Conservation (phyloP, 805 yeast species). For the Kodamaea kakaduensis region DNA sequence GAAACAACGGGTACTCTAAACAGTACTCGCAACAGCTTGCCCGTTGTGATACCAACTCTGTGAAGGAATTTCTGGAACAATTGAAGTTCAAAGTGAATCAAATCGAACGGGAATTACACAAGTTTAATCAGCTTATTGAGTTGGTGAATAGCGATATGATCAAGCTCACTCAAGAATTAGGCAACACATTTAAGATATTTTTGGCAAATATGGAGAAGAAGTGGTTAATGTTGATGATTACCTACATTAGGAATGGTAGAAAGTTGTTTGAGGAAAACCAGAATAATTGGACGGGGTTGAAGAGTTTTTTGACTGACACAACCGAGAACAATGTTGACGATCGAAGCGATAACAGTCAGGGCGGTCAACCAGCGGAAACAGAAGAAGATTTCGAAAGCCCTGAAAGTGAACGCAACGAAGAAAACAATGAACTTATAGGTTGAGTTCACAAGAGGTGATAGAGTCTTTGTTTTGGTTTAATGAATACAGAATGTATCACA, state of each 20-base stretch:
- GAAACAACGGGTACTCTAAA: conserved; percentile 28
- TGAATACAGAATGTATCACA: too few relatives aligned
- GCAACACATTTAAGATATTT: conserved; percentile 35
- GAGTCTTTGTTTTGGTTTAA: too few relatives aligned
- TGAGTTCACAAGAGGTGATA: too few relatives aligned
- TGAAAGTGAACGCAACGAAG: too few relatives aligned
- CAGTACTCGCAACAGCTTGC: conserved; percentile 10
- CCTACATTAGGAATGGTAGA: conserved; percentile 33
- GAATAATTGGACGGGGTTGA: conserved; percentile 33
- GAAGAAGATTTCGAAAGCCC: too few relatives aligned
- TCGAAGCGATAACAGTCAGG: too few relatives aligned
- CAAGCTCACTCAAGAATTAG: conserved; percentile 42
- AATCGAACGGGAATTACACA: conserved; percentile 39
- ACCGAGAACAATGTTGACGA: neutral
- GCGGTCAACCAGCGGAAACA: too few relatives aligned
- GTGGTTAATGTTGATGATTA: conserved; percentile 37
- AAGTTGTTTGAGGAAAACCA: conserved; percentile 30
- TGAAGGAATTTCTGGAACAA: conserved; percentile 12
- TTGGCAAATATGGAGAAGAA: conserved; percentile 37
- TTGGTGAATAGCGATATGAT: conserved; percentile 41
- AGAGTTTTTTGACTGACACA: conserved; percentile 11
- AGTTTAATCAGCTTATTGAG: conserved; percentile 46
- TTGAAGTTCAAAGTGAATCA: conserved; percentile 29
- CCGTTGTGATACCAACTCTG: conserved; percentile 6
- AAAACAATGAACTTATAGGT: too few relatives aligned